phyloP scores from a whole-genome alignment of 2,329 filamentous ascomycete species.

The Pseudocercospora eumusae region DNA sequence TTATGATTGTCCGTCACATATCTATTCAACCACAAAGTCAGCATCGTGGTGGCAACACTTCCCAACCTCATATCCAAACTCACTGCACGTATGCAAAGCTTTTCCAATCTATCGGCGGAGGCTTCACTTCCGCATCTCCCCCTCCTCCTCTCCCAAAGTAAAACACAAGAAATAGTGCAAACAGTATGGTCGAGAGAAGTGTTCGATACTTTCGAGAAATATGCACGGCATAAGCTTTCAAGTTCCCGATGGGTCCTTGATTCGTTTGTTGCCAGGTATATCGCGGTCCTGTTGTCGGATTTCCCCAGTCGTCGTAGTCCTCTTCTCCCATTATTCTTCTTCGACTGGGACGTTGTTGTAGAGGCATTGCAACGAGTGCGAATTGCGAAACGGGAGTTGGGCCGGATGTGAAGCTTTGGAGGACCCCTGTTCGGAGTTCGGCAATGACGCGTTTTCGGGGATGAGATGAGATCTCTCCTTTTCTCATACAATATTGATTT shows the following conservation, averaged over 20 bases:
- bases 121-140: conserved; percentile 4
- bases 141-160: conserved; percentile 19
- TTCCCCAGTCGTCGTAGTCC: conserved; percentile 32
- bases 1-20: conserved; percentile 33
- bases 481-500: too few relatives aligned
- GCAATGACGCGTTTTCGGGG: background rate
- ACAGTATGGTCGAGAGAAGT: conserved; percentile 22
- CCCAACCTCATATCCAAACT: conserved; percentile 1
- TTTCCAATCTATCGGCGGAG: conserved; percentile 23
- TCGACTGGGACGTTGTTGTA: background rate
- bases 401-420: background rate
- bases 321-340: conserved; percentile 26
- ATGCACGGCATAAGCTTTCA: conserved; percentile 21
- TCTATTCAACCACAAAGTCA: conserved; percentile 16
- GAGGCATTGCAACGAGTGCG: background rate
- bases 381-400: background rate
- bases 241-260: conserved; percentile 19
- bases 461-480: too few relatives aligned
- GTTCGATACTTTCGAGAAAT: conserved; percentile 22
- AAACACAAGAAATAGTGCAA: conserved; percentile 24
- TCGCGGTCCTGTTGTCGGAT: conserved; percentile 24
- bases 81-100: conserved; percentile 31
- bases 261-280: conserved; percentile 21
- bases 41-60: background rate
- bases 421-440: background rate